Percentiles rank a stretch among this genome's conserved stretches.
Conservation (phyloP, 179 eudicot species). For the Drosera spatulata region DNA sequence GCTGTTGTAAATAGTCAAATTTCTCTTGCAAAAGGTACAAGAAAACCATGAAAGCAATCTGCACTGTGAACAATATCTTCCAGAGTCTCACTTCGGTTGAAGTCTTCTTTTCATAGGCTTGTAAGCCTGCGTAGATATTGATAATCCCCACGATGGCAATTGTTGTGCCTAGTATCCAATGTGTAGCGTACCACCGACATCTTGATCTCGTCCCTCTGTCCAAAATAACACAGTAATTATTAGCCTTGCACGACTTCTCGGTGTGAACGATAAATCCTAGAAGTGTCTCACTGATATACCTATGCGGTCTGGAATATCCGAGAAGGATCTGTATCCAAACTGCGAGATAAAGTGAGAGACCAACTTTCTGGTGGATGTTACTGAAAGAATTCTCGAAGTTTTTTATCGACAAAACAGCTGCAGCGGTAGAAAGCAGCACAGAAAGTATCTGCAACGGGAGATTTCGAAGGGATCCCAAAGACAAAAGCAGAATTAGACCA, state of each 20-base stretch:
- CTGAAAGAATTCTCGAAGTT: conserved; percentile 77
- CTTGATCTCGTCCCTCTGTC: conserved; percentile 55
- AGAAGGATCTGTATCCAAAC: conserved; percentile 65
- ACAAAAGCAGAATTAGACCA: neutral
- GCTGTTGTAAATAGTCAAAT: conserved; percentile 60
- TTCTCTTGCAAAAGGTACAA: conserved; percentile 82
- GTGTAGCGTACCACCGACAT: conserved; percentile 55
- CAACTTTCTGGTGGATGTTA: conserved; percentile 76
- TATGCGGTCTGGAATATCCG: conserved; percentile 59
- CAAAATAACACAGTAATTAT: neutral
- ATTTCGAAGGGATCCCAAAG: neutral
- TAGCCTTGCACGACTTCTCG: neutral
- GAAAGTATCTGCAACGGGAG: conserved; percentile 29
- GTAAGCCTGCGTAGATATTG: conserved; percentile 72
- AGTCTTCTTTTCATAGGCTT: conserved; percentile 58
- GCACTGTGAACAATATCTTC: conserved; percentile 53
- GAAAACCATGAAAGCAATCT: conserved; percentile 40
- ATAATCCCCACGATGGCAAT: conserved; percentile 50
- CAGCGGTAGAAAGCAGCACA: conserved; percentile 50
- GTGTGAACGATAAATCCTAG: neutral
- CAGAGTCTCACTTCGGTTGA: conserved; percentile 34
- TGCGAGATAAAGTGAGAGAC: conserved; percentile 69
- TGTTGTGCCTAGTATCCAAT: conserved; percentile 72
- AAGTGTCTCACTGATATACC: conserved; percentile 19
- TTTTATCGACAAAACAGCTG: conserved; percentile 62